phyloP scores from a whole-genome alignment of 306 rosid genomes.

The Biancaea sappan region DNA sequence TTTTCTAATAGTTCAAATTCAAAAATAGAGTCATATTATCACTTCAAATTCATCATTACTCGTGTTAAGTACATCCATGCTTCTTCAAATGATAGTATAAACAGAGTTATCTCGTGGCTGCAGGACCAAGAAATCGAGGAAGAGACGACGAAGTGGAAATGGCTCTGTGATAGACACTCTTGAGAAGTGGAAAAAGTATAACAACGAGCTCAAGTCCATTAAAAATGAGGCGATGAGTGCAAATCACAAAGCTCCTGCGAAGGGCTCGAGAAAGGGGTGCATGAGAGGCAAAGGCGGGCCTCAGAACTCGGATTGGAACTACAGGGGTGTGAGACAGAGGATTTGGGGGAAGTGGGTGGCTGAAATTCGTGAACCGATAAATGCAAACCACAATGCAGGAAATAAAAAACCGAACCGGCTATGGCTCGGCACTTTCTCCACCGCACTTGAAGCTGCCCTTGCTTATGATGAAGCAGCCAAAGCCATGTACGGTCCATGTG shows the following conservation, averaged over 20 bases:
- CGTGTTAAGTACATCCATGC: too few species aligned
- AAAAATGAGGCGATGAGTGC: constrained; percentile 44
- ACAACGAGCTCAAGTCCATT: constrained; percentile 34
- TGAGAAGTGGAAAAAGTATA: constrained; percentile 67
- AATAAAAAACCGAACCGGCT: constrained; percentile 52
- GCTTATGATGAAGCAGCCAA: constrained; percentile 92
- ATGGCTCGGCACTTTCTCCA: constrained; percentile 92
- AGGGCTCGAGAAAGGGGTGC: constrained; percentile 84
- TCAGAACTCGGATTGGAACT: constrained; percentile 67
- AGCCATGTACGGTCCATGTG: constrained; percentile 73
- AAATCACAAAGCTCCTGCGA: constrained; percentile 50
- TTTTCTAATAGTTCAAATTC: not conserved
- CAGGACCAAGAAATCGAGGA: constrained; percentile 51
- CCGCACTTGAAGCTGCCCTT: constrained; percentile 78
- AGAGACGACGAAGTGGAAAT: constrained; percentile 52
- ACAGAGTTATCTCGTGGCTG: not conserved
- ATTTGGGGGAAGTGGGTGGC: constrained; percentile 97
- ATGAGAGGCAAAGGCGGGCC: constrained; percentile 98
- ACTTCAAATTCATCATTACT: not conserved
- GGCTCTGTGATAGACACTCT: constrained; percentile 59
- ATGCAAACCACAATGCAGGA: not conserved
- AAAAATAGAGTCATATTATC: not conserved
- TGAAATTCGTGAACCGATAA: constrained; percentile 76
- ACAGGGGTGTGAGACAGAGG: constrained; percentile 90
- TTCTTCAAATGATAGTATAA: not conserved